Base-by-base conservation (phyloP, 2,329 filamentous ascomycete genomes). In the Cercospora sojina region DNA sequence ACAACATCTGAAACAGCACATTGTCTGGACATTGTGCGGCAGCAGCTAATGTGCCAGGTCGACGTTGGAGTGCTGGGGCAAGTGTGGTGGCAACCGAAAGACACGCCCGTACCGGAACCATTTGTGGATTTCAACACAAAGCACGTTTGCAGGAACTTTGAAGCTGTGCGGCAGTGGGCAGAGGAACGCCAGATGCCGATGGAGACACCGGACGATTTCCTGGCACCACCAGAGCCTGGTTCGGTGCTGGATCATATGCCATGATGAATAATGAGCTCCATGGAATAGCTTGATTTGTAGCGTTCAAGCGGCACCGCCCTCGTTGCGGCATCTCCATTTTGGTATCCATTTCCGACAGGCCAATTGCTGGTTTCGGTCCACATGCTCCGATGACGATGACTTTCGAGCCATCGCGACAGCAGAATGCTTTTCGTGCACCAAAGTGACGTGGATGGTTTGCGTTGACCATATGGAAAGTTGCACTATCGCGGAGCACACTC, bases 1-100 rank as follows among this genome's bases (percentile, higher is more conserved):
- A 56, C 27, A 7, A 56, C 27, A 7, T 56, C 27, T 16, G 5
- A n/a, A 31, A 56, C 58, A 85, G 83, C 83, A 5, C 87, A 89
- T 67, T 89, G 87, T 66, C 78, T 89, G 32, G 87, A 89, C 69
- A 86, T 85, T 5, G 68, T 89, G 58, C 84, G 87, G 0, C 87
- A 90, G 73, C 84, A 87, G n/a, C 80, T 90, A 8, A 88, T 89
- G 86, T 89, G 87, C 76, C 86, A 83, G 27, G 80, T 85, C 23
- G 87, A 89, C 70, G 83, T 86, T 4, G 86, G 83, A 1, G 82
- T 90, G 0, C 79, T 89, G 0, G 87, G 87, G 10, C 86, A 89
- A 71, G 82, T 89, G 6, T 89, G 87, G 87, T 84, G 82, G 38
- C 79, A 86, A 27, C 75, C 77, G 2, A 71, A 79, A 1, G 75